Base-by-base conservation (phyloP, 2,329 filamentous ascomycete species). In the Trichoderma guizhouense region DNA sequence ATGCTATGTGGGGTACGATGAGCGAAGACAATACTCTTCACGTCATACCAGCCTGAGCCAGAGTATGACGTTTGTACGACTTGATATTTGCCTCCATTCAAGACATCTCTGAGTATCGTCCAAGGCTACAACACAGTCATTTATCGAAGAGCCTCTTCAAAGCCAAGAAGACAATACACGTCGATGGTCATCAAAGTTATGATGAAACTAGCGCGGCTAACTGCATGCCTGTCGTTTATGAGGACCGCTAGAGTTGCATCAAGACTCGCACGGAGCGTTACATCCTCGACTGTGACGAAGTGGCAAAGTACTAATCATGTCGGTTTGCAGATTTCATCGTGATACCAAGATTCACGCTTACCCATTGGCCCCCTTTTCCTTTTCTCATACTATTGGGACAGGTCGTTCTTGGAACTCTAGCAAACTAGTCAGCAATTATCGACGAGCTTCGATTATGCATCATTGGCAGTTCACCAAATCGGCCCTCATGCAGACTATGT, bases 61-160 rank as follows among this genome's bases (percentile, higher is more conserved):
- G 39, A 24, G 26, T 69, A 64, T 69, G 64, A 68, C 64, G 71
- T 68, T 68, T 69, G 70, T 28, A 58, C 32, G 55, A 55, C 57
- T 39, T 62, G 57, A 43, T 28, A 43, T 32, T 28, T 30, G 53
- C 34, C 62, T 32, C 53, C 26, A 39, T 39, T 43, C 55, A 68
- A 61, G 53, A 51, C 43, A 53, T 53, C 39, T 47, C 15, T 36
- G n/a, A 69, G 36, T 14, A n/a, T 36, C 7, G n/a, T 53, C 30
- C 7, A 47, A 51, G 7, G 67, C 39, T 21, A 53, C 67, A 32
- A 14, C 47, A 67, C 26, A 26, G 8, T 21, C 15, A 18, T 39
- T 32, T 26, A 2, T 57, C 32, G 21, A 34, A 55, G 30, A 57
- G 47, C 14, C 11, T 18, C 32, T 39, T 57, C 64, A n/a, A 3